These are phyloP conservation scores for Plectosphaerella sp. DNA, from an alignment of 2,329 filamentous ascomycete species.

Conservation along the genomic window DNA sequence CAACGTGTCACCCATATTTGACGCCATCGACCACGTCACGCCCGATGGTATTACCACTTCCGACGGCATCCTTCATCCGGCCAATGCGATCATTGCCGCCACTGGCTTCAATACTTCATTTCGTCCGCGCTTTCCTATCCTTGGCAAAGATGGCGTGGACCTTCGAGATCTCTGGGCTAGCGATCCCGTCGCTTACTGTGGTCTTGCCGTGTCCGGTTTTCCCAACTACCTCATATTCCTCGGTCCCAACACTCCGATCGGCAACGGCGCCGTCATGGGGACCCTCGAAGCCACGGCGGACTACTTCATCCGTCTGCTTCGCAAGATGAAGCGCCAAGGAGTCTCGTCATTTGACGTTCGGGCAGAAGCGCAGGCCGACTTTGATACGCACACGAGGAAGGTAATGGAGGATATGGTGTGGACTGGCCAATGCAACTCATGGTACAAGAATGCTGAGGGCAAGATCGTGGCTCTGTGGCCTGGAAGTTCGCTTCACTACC, in stretches of 20 bases:
- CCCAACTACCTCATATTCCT: slow-evolving; percentile 26
- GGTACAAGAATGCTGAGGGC: slow-evolving; percentile 38
- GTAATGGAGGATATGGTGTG: slow-evolving; percentile 46
- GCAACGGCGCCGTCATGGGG: slow-evolving; percentile 31
- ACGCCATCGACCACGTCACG: neutral
- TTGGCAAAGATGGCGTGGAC: slow-evolving; percentile 30
- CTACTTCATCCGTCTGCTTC: slow-evolving; percentile 14
- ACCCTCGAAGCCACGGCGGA: slow-evolving; percentile 43
- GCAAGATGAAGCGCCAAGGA: neutral
- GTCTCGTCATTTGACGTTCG: neutral
- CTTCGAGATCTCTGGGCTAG: slow-evolving; percentile 21
- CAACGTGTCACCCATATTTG: slow-evolving; percentile 21
- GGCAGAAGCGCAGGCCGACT: slow-evolving; percentile 26
- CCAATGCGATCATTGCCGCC: slow-evolving; percentile 10
- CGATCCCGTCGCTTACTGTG: slow-evolving; percentile 23
- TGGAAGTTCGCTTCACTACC: slow-evolving; percentile 34
- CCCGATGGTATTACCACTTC: slow-evolving; percentile 6
- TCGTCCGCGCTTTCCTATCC: slow-evolving; percentile 34
- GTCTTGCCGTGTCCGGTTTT: slow-evolving; percentile 18
- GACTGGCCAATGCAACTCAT: slow-evolving; percentile 43
- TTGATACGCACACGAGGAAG: slow-evolving; percentile 38
- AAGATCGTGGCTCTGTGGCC: slow-evolving; percentile 39
- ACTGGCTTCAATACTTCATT: slow-evolving; percentile 20
- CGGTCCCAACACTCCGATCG: slow-evolving; percentile 34
- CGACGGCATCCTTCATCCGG: slow-evolving; percentile 4